Percentiles rank a stretch among this genome's conserved stretches.
Evolutionary conservation across 371 early-diverging fungal species (phyloP).

Genomic region (Circinella minor): DNA sequence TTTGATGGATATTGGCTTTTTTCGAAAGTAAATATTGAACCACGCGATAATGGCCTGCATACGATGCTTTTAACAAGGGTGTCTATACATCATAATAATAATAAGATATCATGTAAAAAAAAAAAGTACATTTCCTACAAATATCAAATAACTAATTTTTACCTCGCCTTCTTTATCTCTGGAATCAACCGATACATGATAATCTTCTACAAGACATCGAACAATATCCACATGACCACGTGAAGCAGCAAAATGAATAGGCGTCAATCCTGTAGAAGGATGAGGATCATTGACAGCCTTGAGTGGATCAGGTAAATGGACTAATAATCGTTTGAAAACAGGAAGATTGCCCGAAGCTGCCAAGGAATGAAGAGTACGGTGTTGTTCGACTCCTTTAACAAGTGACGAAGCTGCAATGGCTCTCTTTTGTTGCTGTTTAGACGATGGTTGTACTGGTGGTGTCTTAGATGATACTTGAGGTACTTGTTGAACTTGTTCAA

Average conservation of each 20-base stretch:
- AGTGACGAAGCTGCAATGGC: background rate
- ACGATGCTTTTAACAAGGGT: slow-evolving; percentile 79
- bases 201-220: slow-evolving; percentile 64
- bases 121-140: too few species aligned
- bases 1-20: slow-evolving; percentile 67
- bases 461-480: background rate
- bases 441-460: too few species aligned
- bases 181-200: slow-evolving; percentile 69
- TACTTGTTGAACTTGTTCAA: background rate
- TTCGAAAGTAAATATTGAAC: slow-evolving; percentile 67
- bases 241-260: slow-evolving; percentile 75
- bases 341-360: slow-evolving; percentile 46
- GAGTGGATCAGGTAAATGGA: slow-evolving; percentile 35
- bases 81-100: slow-evolving; percentile 54
- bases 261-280: slow-evolving; percentile 67
- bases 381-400: slow-evolving; percentile 20
- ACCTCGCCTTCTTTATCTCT: slow-evolving; percentile 79
- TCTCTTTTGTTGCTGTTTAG: background rate
- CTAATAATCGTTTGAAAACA: slow-evolving; percentile 37
- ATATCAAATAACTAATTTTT: background rate
- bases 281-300: slow-evolving; percentile 54
- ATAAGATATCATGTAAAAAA: too few species aligned
- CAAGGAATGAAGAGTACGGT: slow-evolving; percentile 34
- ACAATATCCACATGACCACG: slow-evolving; percentile 75
- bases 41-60: slow-evolving; percentile 67